Percentiles rank a stretch among this genome's conserved stretches.
Evolutionary conservation across 805 yeast genomes (phyloP).

Genomic region (Ascoidea tarda): DNA sequence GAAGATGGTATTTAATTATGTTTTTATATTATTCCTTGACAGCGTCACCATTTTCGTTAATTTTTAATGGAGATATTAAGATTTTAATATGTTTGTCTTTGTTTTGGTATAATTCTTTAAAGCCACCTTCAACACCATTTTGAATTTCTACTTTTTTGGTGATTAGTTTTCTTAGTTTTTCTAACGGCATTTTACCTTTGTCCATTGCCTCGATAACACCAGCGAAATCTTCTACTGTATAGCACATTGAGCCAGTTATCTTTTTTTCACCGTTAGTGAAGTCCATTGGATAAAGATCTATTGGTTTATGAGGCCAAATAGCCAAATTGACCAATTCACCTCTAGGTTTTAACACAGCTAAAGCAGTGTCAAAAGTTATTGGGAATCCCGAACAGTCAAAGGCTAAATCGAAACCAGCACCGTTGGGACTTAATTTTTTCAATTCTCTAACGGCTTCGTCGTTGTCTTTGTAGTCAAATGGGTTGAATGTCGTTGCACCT

Average conservation of each 20-base stretch:
- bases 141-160: constrained; percentile 24
- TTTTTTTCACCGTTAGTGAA: constrained; percentile 27
- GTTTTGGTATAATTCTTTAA: constrained; percentile 24
- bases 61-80: constrained; percentile 21
- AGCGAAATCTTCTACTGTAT: constrained; percentile 26
- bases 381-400: constrained; percentile 42
- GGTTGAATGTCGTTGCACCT: constrained; percentile 19
- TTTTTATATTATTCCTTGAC: no score
- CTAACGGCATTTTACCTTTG: constrained; percentile 20
- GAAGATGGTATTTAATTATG: no score
- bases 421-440: constrained; percentile 21
- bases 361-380: constrained; percentile 26
- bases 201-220: constrained; percentile 28
- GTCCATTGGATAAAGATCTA: constrained; percentile 30
- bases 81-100: constrained; percentile 33
- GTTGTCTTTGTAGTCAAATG: constrained; percentile 4
- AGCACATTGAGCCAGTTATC: constrained; percentile 31
- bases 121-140: constrained; percentile 28
- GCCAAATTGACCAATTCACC: constrained; percentile 35
- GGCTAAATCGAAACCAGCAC: constrained; percentile 33
- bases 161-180: constrained; percentile 22
- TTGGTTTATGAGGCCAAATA: constrained; percentile 32
- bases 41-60: neutral
- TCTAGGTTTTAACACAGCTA: constrained; percentile 24
- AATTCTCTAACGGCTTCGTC: constrained; percentile 20